Conservation (phyloP, 2,329 filamentous ascomycete genomes). For the Elsinoe batatas region DNA sequence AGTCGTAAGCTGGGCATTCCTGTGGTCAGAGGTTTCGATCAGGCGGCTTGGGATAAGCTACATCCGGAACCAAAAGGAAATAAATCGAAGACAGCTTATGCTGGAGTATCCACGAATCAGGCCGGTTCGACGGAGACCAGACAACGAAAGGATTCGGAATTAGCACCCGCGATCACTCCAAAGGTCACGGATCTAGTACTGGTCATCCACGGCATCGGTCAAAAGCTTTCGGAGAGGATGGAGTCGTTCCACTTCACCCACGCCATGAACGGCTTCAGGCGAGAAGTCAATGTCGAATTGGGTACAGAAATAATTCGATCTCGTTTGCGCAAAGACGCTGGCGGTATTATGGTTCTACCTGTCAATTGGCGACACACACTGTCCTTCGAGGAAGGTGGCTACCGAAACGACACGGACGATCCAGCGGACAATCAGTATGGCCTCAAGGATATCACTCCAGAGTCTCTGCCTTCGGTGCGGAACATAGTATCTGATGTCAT, state of each 20-base stretch:
- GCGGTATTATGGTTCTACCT: constrained; percentile 86
- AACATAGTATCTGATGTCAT: constrained; percentile 94
- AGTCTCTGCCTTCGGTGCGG: constrained; percentile 79
- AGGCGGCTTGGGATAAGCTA: constrained; percentile 62
- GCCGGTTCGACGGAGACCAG: constrained; percentile 33
- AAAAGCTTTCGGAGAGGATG: constrained; percentile 88
- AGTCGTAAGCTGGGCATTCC: constrained; percentile 73
- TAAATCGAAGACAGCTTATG: constrained; percentile 33
- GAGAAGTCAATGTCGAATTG: constrained; percentile 77
- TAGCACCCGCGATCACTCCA: constrained; percentile 54
- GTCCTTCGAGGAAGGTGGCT: constrained; percentile 71
- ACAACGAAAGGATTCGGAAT: constrained; percentile 44
- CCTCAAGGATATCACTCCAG: constrained; percentile 83
- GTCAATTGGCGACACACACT: constrained; percentile 89
- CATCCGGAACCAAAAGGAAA: constrained; percentile 45
- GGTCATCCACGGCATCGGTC: constrained; percentile 90
- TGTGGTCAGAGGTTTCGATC: constrained; percentile 83
- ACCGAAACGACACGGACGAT: constrained; percentile 44
- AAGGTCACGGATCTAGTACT: constrained; percentile 80
- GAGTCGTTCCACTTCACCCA: constrained; percentile 98
- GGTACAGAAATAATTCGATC: constrained; percentile 62
- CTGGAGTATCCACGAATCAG: constrained; percentile 36
- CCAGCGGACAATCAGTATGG: constrained; percentile 52
- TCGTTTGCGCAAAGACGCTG: constrained; percentile 65
- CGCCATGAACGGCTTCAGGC: constrained; percentile 80